phyloP scores from a whole-genome alignment of 2,329 filamentous ascomycete genomes.

The Monilinia fructigena region DNA sequence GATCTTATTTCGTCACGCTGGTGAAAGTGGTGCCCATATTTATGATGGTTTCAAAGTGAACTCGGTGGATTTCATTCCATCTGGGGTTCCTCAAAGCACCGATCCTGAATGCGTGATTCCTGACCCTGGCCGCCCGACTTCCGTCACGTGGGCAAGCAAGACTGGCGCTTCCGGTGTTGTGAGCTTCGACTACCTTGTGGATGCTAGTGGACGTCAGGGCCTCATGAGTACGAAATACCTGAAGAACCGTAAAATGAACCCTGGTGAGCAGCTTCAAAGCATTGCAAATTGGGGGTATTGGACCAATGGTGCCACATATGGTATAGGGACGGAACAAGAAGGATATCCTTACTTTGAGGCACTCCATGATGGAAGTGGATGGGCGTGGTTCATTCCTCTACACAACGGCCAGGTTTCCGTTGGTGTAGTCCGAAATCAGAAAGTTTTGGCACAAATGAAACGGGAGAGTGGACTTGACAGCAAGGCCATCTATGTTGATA shows the following conservation, averaged over 20 bases:
- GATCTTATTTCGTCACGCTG: constrained; percentile 17
- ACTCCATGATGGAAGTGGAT: constrained; percentile 15
- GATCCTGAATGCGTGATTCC: neutral
- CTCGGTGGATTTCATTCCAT: constrained; percentile 9
- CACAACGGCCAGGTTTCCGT: constrained; percentile 10
- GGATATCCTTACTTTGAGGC: constrained; percentile 17
- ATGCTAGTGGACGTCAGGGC: constrained; percentile 12
- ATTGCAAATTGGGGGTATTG: constrained; percentile 19
- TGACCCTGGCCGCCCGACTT: neutral
- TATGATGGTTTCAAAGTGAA: constrained; percentile 15
- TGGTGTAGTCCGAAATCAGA: constrained; percentile 5
- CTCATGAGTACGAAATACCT: constrained; percentile 17
- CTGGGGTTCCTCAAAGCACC: neutral
- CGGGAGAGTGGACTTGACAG: no score
- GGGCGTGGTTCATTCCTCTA: constrained; percentile 21
- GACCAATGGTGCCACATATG: constrained; percentile 11
- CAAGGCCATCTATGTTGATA: no score
- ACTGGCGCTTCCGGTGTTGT: neutral
- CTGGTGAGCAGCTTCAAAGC: constrained; percentile 5
- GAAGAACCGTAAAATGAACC: constrained; percentile 14
- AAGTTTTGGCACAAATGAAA: constrained; percentile 3
- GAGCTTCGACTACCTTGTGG: constrained; percentile 16
- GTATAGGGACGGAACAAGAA: constrained; percentile 2
- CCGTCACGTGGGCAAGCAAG: neutral
- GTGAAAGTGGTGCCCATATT: constrained; percentile 11